These are phyloP conservation scores for Warburgia ugandensis DNA, from an alignment of 164 flowering plant species.

Conservation along the genomic window DNA sequence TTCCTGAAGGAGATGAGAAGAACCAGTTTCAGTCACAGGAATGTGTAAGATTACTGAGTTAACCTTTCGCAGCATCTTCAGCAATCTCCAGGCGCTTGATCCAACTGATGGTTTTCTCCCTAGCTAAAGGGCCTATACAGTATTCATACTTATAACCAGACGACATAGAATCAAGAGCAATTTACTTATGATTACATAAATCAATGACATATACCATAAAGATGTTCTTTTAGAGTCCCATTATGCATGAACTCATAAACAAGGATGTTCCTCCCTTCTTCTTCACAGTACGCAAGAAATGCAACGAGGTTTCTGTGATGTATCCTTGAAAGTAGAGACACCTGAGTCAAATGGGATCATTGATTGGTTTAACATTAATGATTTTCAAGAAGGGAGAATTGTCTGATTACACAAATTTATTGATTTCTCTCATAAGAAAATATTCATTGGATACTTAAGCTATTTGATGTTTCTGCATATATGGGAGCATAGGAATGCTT, in stretches of 20 bases:
- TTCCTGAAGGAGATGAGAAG: neutral
- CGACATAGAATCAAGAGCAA: conserved; percentile 6
- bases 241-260: conserved; percentile 97
- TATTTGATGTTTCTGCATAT: too few relatives aligned
- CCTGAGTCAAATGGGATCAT: conserved; percentile 36
- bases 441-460: too few relatives aligned
- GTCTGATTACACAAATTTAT: too few relatives aligned
- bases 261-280: conserved; percentile 78
- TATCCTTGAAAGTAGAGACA: conserved; percentile 89
- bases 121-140: conserved; percentile 53
- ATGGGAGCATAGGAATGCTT: too few relatives aligned
- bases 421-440: too few relatives aligned
- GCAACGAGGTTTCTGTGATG: conserved; percentile 96
- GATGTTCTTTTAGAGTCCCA: conserved; percentile 97
- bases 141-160: neutral
- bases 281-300: conserved; percentile 95
- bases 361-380: neutral
- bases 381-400: too few relatives aligned
- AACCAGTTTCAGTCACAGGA: neutral
- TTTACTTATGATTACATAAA: neutral
- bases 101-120: conserved; percentile 61
- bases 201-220: conserved; percentile 51
- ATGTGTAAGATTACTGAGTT: neutral
- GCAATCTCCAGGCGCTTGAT: conserved; percentile 96
- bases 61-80: conserved; percentile 98